Conservation (phyloP, 75 land plant species). For the Pinus taeda region DNA sequence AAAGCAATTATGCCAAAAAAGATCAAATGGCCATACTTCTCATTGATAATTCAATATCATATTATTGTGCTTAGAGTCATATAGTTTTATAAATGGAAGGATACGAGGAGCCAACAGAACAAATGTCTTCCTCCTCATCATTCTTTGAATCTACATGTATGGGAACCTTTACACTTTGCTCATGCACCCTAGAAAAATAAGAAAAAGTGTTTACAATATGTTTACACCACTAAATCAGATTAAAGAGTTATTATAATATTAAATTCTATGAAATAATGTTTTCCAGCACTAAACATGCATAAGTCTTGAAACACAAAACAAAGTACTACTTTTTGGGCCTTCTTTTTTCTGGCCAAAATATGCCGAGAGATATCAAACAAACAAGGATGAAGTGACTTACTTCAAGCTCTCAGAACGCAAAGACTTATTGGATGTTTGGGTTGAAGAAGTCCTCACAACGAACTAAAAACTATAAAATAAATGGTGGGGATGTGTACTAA, state of each 20-base stretch:
- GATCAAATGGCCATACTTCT: too few species aligned
- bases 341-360: background rate
- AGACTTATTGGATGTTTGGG: background rate
- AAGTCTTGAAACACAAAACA: conserved; percentile 1
- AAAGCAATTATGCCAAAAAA: too few species aligned
- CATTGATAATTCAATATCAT: too few species aligned
- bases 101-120: conserved; percentile 13
- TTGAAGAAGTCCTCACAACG: background rate
- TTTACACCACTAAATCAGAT: too few species aligned
- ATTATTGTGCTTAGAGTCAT: too few species aligned
- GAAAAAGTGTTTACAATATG: background rate
- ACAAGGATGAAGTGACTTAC: background rate
- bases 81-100: too few species aligned
- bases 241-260: background rate
- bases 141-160: conserved; percentile 26
- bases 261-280: background rate
- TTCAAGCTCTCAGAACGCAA: conserved; percentile 7
- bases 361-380: background rate
- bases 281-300: background rate
- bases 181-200: background rate
- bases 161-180: background rate
- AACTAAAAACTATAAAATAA: background rate
- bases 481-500: background rate
- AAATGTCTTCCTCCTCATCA: conserved; percentile 45
- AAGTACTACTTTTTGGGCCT: background rate